A percentile compares a stretch with the other conserved stretches of the same genome.
These are phyloP conservation scores for Coniochaeta sp. DNA, from an alignment of 2,329 filamentous ascomycete genomes.

Conservation along the genomic window DNA sequence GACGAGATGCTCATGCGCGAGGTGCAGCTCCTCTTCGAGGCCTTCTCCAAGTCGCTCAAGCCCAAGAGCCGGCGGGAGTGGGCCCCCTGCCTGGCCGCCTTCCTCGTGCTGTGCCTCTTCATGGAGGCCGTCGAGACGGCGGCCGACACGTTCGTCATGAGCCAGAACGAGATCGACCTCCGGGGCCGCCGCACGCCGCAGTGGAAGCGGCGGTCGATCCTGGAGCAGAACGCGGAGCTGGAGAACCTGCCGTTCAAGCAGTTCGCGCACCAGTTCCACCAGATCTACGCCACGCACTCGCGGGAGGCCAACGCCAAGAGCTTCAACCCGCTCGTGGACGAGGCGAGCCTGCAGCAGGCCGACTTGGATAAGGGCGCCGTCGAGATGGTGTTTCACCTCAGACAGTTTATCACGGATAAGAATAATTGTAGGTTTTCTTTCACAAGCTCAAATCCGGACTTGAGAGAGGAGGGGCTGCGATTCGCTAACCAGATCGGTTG, in stretches of 20 bases:
- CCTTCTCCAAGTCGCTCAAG: slow-evolving; percentile 46
- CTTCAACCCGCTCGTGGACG: slow-evolving; percentile 49
- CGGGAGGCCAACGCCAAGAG: slow-evolving; percentile 38
- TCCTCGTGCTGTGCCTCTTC: slow-evolving; percentile 49
- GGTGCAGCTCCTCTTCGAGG: slow-evolving; percentile 42
- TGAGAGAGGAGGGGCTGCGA: too few species aligned
- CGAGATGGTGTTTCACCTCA: slow-evolving; percentile 38
- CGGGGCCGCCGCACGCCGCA: slow-evolving; percentile 27
- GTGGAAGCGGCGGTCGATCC: slow-evolving; percentile 34
- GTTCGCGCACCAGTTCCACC: slow-evolving; percentile 53
- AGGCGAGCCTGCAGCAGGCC: slow-evolving; percentile 28
- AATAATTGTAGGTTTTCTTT: slow-evolving; percentile 36
- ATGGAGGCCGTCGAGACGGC: slow-evolving; percentile 51
- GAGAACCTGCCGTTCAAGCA: slow-evolving; percentile 55
- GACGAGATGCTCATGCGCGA: slow-evolving; percentile 47
- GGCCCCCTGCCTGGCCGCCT: slow-evolving; percentile 50
- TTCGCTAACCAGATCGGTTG: neutral
- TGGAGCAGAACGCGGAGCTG: slow-evolving; percentile 40
- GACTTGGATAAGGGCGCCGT: slow-evolving; percentile 38
- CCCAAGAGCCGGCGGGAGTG: slow-evolving; percentile 45
- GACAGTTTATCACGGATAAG: slow-evolving; percentile 33
- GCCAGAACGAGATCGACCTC: slow-evolving; percentile 41
- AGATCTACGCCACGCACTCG: slow-evolving; percentile 50
- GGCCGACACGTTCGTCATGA: slow-evolving; percentile 43
- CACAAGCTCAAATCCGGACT: too few species aligned